phyloP scores from a whole-genome alignment of 1,139 yeast species.

The Candida pseudocylindracea region DNA sequence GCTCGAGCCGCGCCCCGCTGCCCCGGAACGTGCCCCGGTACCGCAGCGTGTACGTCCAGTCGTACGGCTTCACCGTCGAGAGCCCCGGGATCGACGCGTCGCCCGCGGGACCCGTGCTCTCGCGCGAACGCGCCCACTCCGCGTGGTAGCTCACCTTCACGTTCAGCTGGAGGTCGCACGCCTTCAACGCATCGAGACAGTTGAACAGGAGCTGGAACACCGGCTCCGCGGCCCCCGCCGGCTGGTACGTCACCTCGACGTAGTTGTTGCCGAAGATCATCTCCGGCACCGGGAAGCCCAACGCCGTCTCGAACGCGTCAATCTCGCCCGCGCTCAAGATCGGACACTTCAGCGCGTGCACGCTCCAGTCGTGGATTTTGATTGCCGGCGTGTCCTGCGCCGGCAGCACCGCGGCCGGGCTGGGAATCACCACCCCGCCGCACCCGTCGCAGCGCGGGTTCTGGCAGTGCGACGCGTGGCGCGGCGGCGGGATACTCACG shows the following conservation, averaged over 20 bases:
- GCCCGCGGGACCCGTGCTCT: conserved; percentile 22
- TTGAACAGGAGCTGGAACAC: conserved; percentile 35
- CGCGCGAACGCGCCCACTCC: conserved; percentile 34
- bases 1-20: conserved; percentile 12
- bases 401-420: conserved; percentile 45
- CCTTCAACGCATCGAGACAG: conserved; percentile 59
- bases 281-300: conserved; percentile 78
- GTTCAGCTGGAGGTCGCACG: conserved; percentile 22
- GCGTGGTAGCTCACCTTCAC: conserved; percentile 65
- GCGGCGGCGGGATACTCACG: conserved; percentile 10
- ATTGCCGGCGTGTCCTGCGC: conserved; percentile 43
- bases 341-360: conserved; percentile 53
- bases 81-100: conserved; percentile 5
- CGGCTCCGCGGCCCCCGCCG: conserved; percentile 6
- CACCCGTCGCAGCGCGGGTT: conserved; percentile 42
- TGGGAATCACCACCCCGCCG: conserved; percentile 51
- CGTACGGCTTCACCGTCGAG: conserved; percentile 47
- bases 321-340: conserved; percentile 57
- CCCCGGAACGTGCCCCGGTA: conserved; percentile 32
- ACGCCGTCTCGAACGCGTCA: conserved; percentile 37
- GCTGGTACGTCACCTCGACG: conserved; percentile 24
- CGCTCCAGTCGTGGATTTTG: conserved; percentile 50
- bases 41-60: conserved; percentile 84
- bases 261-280: conserved; percentile 90
- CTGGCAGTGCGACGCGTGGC: conserved; percentile 13